A percentile compares a stretch with the other conserved stretches of the same genome.
Evolutionary conservation across 2,329 filamentous ascomycete species (phyloP).

Genomic region (Teratosphaeria nubilosa): DNA sequence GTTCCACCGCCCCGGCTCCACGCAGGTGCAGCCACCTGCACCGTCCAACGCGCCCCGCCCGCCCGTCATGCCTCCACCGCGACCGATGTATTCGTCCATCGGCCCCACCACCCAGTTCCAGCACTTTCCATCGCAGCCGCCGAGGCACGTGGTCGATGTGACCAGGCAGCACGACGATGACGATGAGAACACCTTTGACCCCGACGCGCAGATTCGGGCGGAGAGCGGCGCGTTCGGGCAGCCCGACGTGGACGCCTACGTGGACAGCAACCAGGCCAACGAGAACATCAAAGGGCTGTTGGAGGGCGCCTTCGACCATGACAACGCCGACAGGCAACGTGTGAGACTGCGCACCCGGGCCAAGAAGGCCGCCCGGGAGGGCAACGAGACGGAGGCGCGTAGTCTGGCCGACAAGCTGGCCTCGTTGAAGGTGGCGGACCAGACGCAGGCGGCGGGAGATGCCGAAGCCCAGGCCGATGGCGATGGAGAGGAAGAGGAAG

Average conservation of each 20-base stretch:
- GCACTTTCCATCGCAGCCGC: slow-evolving; percentile 19
- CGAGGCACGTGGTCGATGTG: slow-evolving; percentile 35
- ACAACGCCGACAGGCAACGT: slow-evolving; percentile 44
- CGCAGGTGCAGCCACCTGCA: not conserved
- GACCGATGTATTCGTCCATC: slow-evolving; percentile 45
- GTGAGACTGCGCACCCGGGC: slow-evolving; percentile 35
- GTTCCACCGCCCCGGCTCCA: not conserved
- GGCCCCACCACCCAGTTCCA: slow-evolving; percentile 31
- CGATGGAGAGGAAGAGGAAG: slow-evolving; percentile 43
- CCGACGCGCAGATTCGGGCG: slow-evolving; percentile 36
- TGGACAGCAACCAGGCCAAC: slow-evolving; percentile 60
- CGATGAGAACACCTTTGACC: slow-evolving; percentile 36
- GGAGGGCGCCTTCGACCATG: slow-evolving; percentile 70
- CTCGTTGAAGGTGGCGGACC: slow-evolving; percentile 35
- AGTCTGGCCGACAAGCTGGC: slow-evolving; percentile 36
- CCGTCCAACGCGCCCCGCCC: slow-evolving; percentile 33
- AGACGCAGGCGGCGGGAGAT: slow-evolving; percentile 38
- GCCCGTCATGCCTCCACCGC: slow-evolving; percentile 41
- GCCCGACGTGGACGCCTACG: slow-evolving; percentile 49
- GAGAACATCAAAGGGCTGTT: slow-evolving; percentile 73
- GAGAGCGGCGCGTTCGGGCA: slow-evolving; percentile 42
- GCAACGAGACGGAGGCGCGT: slow-evolving; percentile 26
- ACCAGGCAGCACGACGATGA: slow-evolving; percentile 33
- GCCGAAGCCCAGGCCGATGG: slow-evolving; percentile 21
- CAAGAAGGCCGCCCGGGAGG: slow-evolving; percentile 29